Conservation (phyloP, 768 basidiomycete genomes). For the Phylloporus rhodoxanthus region DNA sequence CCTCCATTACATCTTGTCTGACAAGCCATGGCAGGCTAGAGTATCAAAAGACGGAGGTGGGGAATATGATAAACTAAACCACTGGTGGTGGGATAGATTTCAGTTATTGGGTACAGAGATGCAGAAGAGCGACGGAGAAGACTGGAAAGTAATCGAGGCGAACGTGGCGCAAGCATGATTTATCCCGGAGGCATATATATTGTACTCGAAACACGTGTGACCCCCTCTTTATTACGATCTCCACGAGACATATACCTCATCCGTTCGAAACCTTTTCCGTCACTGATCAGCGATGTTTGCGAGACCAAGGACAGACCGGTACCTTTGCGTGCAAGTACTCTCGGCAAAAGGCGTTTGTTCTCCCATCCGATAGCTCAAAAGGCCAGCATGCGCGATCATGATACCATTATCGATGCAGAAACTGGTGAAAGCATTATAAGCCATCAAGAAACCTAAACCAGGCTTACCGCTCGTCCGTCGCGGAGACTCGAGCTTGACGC, state of each 20-base stretch:
- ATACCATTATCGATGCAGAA: conserved; percentile 99
- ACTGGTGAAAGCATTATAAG: conserved; percentile 36
- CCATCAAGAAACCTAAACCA: not conserved
- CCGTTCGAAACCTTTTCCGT: conserved; percentile 76
- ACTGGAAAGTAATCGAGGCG: conserved; percentile 46
- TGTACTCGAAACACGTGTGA: not conserved
- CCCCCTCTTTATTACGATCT: conserved; percentile 32
- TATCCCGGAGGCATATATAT: not conserved
- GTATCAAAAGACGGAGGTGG: conserved; percentile 35
- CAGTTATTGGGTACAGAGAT: conserved; percentile 39
- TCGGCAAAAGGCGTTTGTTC: conserved; percentile 67
- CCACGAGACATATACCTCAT: conserved; percentile 92
- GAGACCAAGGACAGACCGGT: conserved; percentile 9
- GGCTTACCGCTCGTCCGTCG: conserved; percentile 86
- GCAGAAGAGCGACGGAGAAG: conserved; percentile 38
- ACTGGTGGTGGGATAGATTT: conserved; percentile 80
- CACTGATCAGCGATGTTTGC: conserved; percentile 6
- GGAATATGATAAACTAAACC: conserved; percentile 49
- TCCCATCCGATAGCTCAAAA: conserved; percentile 90
- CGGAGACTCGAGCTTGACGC: conserved; percentile 83
- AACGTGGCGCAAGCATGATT: conserved; percentile 36
- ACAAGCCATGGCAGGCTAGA: conserved; percentile 79
- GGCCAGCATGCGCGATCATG: conserved; percentile 98
- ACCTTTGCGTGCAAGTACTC: conserved; percentile 89
- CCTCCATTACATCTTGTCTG: conserved; percentile 79